These are phyloP conservation scores for Saccharomycopsis schoenii DNA, from an alignment of 805 yeast species.

Conservation along the genomic window DNA sequence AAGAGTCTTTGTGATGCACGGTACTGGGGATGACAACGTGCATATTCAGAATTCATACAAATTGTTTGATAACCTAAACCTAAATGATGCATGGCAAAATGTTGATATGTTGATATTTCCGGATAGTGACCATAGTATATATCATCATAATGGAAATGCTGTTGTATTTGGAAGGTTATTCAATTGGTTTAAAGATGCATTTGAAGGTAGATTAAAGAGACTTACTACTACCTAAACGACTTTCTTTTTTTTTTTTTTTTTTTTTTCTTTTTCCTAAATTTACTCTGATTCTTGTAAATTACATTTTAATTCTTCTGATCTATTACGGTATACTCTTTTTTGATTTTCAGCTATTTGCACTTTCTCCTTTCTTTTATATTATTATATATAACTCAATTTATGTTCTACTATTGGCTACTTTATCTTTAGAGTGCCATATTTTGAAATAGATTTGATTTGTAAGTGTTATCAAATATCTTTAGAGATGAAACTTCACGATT, in stretches of 20 bases:
- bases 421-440: background rate
- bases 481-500: too few relatives aligned
- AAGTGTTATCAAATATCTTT: too few relatives aligned
- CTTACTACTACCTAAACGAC: slow-evolving; percentile 1
- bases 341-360: background rate
- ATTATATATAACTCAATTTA: background rate
- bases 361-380: background rate
- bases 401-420: background rate
- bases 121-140: slow-evolving; percentile 82
- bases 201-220: slow-evolving; percentile 29
- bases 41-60: slow-evolving; percentile 84
- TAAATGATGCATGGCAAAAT: slow-evolving; percentile 40
- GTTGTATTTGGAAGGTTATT: slow-evolving; percentile 64
- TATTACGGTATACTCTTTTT: background rate
- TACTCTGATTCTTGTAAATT: background rate
- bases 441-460: background rate
- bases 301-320: background rate
- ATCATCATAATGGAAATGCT: slow-evolving; percentile 66
- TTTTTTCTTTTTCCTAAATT: background rate
- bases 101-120: slow-evolving; percentile 87
- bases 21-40: slow-evolving; percentile 96
- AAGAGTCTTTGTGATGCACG: slow-evolving; percentile 85
- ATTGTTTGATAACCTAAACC: slow-evolving; percentile 63
- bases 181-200: slow-evolving; percentile 59
- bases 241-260: background rate